Conservation (phyloP, 1,284 basidiomycete species). For the Sanguinoderma infundibulare region DNA sequence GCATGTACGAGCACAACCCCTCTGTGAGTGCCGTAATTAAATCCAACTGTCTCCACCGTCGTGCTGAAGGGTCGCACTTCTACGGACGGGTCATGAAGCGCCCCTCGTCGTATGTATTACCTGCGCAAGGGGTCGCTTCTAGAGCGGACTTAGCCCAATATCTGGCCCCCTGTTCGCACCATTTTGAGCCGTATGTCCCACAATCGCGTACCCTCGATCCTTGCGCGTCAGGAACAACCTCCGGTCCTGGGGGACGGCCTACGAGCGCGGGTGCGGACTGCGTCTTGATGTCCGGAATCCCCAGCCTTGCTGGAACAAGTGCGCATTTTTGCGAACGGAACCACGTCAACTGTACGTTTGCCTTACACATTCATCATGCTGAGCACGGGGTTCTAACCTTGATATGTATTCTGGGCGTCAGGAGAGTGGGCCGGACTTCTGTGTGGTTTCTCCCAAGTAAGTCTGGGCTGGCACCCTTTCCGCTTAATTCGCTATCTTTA, state of each 20-base stretch:
- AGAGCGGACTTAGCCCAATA: background rate
- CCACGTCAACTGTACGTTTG: slow-evolving; percentile 13
- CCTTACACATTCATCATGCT: slow-evolving; percentile 4
- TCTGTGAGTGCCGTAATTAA: background rate
- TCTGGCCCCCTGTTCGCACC: background rate
- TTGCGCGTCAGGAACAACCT: background rate
- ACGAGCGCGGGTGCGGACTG: background rate
- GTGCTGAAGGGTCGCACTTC: background rate
- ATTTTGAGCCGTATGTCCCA: background rate
- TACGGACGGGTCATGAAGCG: background rate
- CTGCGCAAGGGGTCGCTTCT: background rate
- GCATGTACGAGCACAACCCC: background rate
- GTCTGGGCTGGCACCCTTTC: background rate
- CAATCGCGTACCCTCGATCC: background rate
- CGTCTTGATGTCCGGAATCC: background rate
- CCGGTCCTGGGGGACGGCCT: background rate
- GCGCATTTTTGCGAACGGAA: background rate
- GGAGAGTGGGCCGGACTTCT: background rate
- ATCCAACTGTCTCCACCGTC: background rate
- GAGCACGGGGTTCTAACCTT: background rate
- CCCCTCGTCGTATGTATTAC: background rate
- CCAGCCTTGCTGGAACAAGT: background rate
- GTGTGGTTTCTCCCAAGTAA: background rate
- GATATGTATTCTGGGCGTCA: slow-evolving; percentile 1
- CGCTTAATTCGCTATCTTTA: background rate